Conservation (phyloP, 2,329 filamentous ascomycete genomes). For the Botrytis paeoniae region DNA sequence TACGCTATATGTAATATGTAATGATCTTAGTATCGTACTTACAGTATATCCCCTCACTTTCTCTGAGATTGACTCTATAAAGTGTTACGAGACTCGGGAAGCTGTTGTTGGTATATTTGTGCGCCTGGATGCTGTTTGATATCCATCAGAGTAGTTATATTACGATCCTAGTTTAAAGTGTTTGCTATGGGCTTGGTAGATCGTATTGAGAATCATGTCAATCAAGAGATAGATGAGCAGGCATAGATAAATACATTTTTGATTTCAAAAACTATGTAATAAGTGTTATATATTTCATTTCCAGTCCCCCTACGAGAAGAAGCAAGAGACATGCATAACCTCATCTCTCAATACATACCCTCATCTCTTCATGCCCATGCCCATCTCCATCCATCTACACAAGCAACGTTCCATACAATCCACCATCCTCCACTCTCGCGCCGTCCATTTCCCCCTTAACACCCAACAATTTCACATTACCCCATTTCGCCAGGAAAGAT, state of each 20-base stretch:
- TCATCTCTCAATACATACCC: no score
- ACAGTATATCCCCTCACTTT: background rate
- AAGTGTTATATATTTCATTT: background rate
- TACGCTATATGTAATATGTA: no score
- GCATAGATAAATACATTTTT: no score
- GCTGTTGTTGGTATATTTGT: background rate
- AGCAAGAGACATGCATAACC: no score
- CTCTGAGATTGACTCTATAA: no score
- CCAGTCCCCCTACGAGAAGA: no score
- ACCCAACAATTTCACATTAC: constrained; percentile 64
- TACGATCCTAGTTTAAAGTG: no score
- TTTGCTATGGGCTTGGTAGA: no score
- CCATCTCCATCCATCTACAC: background rate
- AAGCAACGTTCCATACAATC: constrained; percentile 4
- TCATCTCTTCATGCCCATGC: no score
- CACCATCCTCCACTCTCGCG: constrained; percentile 45
- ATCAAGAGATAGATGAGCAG: background rate
- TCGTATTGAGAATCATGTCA: no score
- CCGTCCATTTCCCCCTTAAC: constrained; percentile 74
- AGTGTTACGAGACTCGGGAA: no score
- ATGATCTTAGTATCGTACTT: background rate
- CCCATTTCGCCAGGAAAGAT: constrained; percentile 64
- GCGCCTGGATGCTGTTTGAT: no score
- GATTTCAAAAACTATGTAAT: background rate
- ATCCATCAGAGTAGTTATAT: background rate